Base-by-base conservation (phyloP, 495 filamentous ascomycete genomes). In the Annulohypoxylon bovei region DNA sequence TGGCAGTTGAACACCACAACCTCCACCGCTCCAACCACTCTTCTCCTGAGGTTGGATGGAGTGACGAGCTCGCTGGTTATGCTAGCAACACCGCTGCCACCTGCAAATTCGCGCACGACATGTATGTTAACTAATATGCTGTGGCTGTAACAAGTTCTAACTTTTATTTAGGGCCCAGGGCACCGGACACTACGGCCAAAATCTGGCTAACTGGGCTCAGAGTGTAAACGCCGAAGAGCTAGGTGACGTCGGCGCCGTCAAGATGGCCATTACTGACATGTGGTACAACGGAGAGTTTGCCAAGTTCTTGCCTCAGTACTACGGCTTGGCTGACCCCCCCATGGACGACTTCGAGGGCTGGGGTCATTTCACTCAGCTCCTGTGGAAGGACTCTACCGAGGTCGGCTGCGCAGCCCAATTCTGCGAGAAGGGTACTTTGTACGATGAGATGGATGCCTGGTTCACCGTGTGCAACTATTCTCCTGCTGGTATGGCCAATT, bases 381-480 rank as follows among this genome's bases (percentile, higher is more conserved):
- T 98, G 37, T 99, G 95, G 95, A 89, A 89, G 77, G 76, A 37
- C 6, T 90, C 91, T 54, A 88, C 79, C 14, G 74, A 85, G 35
- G 83, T 98, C 37, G 95, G 93, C 67, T 99, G 95, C 79, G 86
- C 84, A 55, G 87, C 89, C 30, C 78, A 87, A 73, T 83, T 82
- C 73, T 84, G 83, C 75, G 64, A 76, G 2, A 52, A 81, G 11
- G 79, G 87, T 14, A 84, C 87, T 58, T 80, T 87, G 58, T 73
- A 77, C 22, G 27, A 37, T 22, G 64, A 46, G 6, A 69, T 82
- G 58, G 77, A 68, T 59, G 73, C 78, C 14, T 86, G 80, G 80
- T 91, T 84, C 77, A 93, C 92, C 50, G 93, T 97, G 53, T 99
- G 95, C 90, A 94, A 98, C 84, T 99, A 99, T 80, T 80, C 77